Conservation (phyloP, 225 moss, liverwort and hornwort species). For the Anthoceros angustus region DNA sequence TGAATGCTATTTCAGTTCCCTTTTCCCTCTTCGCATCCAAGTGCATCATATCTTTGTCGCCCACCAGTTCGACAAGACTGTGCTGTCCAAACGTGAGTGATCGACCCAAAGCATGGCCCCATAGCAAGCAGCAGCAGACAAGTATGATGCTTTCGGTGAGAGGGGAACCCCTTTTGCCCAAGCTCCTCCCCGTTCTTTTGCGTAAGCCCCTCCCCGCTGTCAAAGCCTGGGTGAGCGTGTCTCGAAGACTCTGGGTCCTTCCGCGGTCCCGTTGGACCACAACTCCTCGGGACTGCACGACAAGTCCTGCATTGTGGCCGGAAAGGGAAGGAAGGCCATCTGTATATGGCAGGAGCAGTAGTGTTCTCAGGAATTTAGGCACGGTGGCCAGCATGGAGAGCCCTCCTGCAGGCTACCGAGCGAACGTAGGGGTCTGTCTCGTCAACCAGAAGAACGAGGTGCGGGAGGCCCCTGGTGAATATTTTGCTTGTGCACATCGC, state of each 20-base stretch:
- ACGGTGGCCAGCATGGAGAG: conserved; percentile 5
- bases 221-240: not conserved
- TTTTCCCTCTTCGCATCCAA: too few relatives aligned
- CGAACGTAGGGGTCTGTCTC: conserved; percentile 71
- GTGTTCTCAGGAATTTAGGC: not conserved
- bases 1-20: too few relatives aligned
- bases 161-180: not conserved
- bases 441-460: conserved; percentile 60
- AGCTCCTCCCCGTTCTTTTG: not conserved
- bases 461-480: not conserved
- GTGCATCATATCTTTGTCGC: too few relatives aligned
- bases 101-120: too few relatives aligned
- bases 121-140: not conserved
- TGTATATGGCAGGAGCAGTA: not conserved
- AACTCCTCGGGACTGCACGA: too few relatives aligned
- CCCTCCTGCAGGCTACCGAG: conserved; percentile 43
- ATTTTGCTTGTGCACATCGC: not conserved
- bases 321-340: too few relatives aligned
- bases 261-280: too few relatives aligned
- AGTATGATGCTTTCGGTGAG: not conserved
- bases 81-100: too few relatives aligned
- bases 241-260: too few relatives aligned
- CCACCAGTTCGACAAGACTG: too few relatives aligned
- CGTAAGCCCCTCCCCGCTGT: not conserved
- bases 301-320: too few relatives aligned